Conservation (phyloP, 495 filamentous ascomycete genomes). For the Aspergillus nidulans region DNA sequence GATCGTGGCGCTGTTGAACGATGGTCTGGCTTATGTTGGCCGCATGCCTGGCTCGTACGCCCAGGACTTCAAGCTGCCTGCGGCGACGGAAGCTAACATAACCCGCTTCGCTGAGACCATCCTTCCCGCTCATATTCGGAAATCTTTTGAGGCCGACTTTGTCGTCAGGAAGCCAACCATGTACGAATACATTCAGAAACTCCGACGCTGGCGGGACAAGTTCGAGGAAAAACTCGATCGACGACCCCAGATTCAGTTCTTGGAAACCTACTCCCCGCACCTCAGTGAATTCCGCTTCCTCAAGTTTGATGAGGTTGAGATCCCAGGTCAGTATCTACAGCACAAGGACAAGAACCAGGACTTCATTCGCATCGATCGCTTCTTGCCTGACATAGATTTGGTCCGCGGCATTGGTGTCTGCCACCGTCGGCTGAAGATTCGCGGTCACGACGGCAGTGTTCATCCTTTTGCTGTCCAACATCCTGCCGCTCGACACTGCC, state of each 20-base stretch:
- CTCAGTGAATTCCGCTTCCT: slow-evolving; percentile 95
- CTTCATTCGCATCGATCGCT: slow-evolving; percentile 93
- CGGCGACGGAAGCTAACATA: slow-evolving; percentile 91
- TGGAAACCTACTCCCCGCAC: slow-evolving; percentile 81
- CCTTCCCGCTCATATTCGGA: slow-evolving; percentile 84
- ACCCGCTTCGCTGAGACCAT: slow-evolving; percentile 95
- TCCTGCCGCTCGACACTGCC: slow-evolving; percentile 83
- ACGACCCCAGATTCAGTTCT: slow-evolving; percentile 59
- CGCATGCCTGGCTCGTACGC: slow-evolving; percentile 81
- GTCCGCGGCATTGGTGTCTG: slow-evolving; percentile 83
- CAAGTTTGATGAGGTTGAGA: slow-evolving; percentile 97
- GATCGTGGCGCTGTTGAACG: slow-evolving; percentile 95
- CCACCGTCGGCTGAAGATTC: slow-evolving; percentile 88
- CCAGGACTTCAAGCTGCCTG: slow-evolving; percentile 83
- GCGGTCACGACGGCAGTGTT: slow-evolving; percentile 94
- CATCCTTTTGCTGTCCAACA: slow-evolving; percentile 96
- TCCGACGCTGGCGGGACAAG: slow-evolving; percentile 93
- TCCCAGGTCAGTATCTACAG: slow-evolving; percentile 93
- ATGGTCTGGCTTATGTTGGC: slow-evolving; percentile 82
- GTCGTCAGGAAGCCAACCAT: slow-evolving; percentile 89
- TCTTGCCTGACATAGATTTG: slow-evolving; percentile 89
- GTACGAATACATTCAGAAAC: slow-evolving; percentile 95
- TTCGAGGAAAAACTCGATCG: slow-evolving; percentile 97
- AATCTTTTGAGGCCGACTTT: slow-evolving; percentile 94
- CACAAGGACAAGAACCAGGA: slow-evolving; percentile 98